Evolutionary conservation across 345 rosid genomes (phyloP).

Genomic region (Dipteronia dyeriana): DNA sequence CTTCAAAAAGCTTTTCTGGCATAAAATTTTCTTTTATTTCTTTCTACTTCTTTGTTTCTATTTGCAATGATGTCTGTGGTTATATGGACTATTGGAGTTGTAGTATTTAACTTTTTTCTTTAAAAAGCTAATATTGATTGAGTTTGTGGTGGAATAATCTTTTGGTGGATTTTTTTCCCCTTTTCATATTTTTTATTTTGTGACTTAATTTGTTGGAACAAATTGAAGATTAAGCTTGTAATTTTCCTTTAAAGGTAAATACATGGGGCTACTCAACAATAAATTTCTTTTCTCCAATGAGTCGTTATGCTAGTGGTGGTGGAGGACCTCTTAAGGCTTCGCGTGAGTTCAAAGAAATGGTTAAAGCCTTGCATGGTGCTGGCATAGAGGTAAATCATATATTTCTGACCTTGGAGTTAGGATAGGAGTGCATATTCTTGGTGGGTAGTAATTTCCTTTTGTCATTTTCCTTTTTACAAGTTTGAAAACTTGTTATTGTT

Average conservation of each 20-base stretch:
- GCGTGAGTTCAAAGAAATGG: constrained; percentile 87
- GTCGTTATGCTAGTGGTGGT: constrained; percentile 84
- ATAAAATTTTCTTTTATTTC: not conserved
- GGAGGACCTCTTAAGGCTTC: constrained; percentile 85
- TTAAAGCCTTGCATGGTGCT: constrained; percentile 86
- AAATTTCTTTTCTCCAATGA: constrained; percentile 98
- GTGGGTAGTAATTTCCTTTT: not conserved
- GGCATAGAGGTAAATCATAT: constrained; percentile 77
- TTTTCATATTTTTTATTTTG: not conserved
- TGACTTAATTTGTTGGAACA: not conserved
- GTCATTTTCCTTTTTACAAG: constrained; percentile 15
- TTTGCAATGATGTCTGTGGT: not conserved
- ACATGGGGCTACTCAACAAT: constrained; percentile 98
- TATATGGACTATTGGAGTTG: not conserved
- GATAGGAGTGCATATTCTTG: not conserved
- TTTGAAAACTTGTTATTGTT: constrained; percentile 12
- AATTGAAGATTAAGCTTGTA: not conserved
- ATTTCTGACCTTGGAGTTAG: constrained; percentile 7
- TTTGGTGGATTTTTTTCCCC: not conserved
- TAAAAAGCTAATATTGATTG: not conserved
- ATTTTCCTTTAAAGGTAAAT: constrained; percentile 55
- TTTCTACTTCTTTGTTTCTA: not conserved
- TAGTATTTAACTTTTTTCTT: not conserved
- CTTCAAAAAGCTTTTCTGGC: not conserved
- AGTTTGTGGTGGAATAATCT: not conserved